Base-by-base conservation (phyloP, 495 filamentous ascomycete species). In the Platismatia glauca region DNA sequence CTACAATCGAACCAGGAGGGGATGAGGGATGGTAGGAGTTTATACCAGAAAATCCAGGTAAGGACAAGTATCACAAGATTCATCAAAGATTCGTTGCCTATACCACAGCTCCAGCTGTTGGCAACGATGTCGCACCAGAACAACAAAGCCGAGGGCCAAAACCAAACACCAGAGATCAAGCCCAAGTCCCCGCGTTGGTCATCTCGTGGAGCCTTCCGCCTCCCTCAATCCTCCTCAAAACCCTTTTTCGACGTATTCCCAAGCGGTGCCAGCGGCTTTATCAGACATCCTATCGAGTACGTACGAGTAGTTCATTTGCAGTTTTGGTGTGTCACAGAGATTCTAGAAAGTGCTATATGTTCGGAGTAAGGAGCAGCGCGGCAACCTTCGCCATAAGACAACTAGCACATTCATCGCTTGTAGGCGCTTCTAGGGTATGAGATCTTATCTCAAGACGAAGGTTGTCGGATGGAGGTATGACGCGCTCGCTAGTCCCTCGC, bases 401-500 rank as follows among this genome's bases (percentile, higher is more conserved):
- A 22, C 20, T 24, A 15, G 9, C 24, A 27, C 48, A 5, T 4
- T 29, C 1, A 2, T 31, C 48, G 48, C 48, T 16, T 52, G 24
- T 52, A 52, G 48, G 48, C 24, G 46, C 46, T 50, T 50, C 11
- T 9, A 50, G n/a, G n/a, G 2, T 1, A 0, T 24, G 48, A 31
- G 48, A 4, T 52, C 27, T 18, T 15, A 52, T 3, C 48, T 52
- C 48, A 22, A 31, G 5, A 24, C 3, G n/a, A 46, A n/a, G 27
- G 31, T 52, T 27, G 48, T 52, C 48, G 48, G 48, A 31, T 52
- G 1, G 15, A 52, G 4, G 11, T 16, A 52, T 4, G 27, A 52
- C 48, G 24, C 48, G 48, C 48, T 52, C 48, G 48, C 48, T 52
- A 52, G 31, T 52, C 48, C 24, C 48, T 52, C 48, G 48, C 48